phyloP scores from a whole-genome alignment of 163 green algal genomes.

The Chlorella variabilis region DNA sequence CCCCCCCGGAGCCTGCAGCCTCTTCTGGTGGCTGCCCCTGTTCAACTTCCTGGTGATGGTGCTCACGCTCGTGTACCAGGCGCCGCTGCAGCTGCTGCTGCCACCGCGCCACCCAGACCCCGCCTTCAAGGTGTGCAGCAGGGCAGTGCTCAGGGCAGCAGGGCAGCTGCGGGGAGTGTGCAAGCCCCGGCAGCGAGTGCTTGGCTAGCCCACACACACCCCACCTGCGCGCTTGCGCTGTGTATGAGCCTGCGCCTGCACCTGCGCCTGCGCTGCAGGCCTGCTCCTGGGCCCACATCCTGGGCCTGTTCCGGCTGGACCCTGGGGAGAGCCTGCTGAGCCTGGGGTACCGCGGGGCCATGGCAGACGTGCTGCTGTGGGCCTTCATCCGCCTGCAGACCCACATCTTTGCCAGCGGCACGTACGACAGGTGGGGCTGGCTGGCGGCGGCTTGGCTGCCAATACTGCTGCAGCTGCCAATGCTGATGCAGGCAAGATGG shows the following conservation, averaged over 20 bases:
- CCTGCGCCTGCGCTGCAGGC: constrained; percentile 34
- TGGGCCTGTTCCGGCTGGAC: constrained; percentile 76
- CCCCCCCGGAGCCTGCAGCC: constrained; percentile 17
- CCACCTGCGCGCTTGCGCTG: no score
- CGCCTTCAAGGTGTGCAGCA: background rate
- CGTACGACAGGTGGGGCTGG: constrained; percentile 37
- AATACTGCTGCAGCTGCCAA: no score
- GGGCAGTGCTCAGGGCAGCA: no score
- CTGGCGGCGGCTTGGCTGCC: no score
- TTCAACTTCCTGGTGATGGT: constrained; percentile 72
- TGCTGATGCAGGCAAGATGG: no score
- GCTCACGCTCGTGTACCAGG: constrained; percentile 69
- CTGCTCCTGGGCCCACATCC: constrained; percentile 73
- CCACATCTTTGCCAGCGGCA: constrained; percentile 50
- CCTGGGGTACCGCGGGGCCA: constrained; percentile 43
- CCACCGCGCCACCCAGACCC: background rate
- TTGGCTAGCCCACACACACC: no score
- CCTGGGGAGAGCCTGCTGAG: constrained; percentile 27
- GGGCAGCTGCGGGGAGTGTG: no score
- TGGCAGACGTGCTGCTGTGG: constrained; percentile 80
- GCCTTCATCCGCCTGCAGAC: constrained; percentile 72
- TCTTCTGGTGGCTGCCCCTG: constrained; percentile 62
- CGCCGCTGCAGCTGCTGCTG: constrained; percentile 46
- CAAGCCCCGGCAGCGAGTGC: no score
- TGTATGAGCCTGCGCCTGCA: no score